Evolutionary conservation across 1,284 basidiomycete genomes (phyloP), one percentile per base, ranked within the genome.

Genomic region (Malassezia cuniculi): DNA sequence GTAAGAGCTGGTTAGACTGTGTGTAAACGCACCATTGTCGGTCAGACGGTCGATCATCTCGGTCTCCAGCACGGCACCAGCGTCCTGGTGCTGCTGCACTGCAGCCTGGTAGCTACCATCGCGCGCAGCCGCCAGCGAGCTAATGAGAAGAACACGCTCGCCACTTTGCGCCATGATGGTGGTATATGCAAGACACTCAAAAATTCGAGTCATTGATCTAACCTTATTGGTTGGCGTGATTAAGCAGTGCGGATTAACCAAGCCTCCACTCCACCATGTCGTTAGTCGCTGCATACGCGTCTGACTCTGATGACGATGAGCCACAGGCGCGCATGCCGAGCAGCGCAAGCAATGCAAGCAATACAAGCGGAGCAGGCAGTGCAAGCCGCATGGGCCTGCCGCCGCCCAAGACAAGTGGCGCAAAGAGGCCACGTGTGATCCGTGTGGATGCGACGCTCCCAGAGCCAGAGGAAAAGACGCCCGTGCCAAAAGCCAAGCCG

Each of bases 1-100:
- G 43, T 24, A 6, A 54, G 56, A 14, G 47, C 57, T 38, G 30
- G 11, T 15, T 14, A 14, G n/a, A 40, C 17, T 27, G 16, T 14
- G 18, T 7, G 18, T 3, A 17, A 5, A 20, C 25, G 18, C 34
- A 48, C 51, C 41, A 2, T 45, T 54, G 15, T 64, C 58, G 11
- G 58, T 64, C 27, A 66, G 40, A 8, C 63, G 57, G 35, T 66
- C 63, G 17, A 57, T 47, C 61, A 66, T 63, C 39, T 66, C 51
- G 49, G 64, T 65, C 36, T 66, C 63, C 5, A 65, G 52, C 30
- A 40, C 31, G 9, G 17, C 6, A 9, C 41, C 27, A 14, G 22
- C 21, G 14, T 15, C 35, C 34, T 41, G 19, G 14, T 14, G 25
- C 3, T 31, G 12, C 31, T 63, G 47, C 29, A 65, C 54, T 0